Percentiles rank a stretch among this genome's conserved stretches.
Conservation (phyloP, 176 grass and related monocot genomes). For the Oryza longistaminata region DNA sequence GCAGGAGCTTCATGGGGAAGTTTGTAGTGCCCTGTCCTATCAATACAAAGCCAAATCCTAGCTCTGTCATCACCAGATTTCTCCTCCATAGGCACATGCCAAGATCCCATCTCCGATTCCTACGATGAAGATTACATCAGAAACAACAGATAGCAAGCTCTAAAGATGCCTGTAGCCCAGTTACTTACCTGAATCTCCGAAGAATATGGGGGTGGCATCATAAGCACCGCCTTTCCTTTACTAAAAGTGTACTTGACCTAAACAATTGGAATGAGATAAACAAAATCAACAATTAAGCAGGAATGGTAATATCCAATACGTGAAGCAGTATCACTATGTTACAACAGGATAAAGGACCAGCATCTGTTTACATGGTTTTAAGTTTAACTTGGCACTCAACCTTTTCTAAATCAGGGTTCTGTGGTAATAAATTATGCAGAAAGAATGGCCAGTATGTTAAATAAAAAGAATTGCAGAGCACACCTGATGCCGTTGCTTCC, state of each 20-base stretch:
- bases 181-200: conserved; percentile 72
- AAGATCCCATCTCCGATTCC: conserved; percentile 79
- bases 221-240: conserved; percentile 66
- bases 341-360: background rate
- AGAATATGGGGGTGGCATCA: conserved; percentile 82
- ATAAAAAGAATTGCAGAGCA: background rate
- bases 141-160: background rate
- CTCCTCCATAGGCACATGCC: conserved; percentile 79
- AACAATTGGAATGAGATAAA: conserved; percentile 10
- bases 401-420: background rate
- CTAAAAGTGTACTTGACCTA: conserved; percentile 88
- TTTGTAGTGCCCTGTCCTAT: conserved; percentile 37
- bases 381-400: conserved; percentile 9
- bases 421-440: background rate
- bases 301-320: background rate
- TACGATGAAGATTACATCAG: conserved; percentile 29
- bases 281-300: conserved; percentile 7
- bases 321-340: background rate
- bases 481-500: conserved; percentile 87
- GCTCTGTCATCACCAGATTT: conserved; percentile 60
- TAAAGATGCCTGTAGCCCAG: background rate
- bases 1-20: background rate
- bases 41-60: conserved; percentile 86
- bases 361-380: conserved; percentile 1
- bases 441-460: background rate